phyloP scores from a whole-genome alignment of 2,329 filamentous ascomycete species.

The Fusarium lyarnte region DNA sequence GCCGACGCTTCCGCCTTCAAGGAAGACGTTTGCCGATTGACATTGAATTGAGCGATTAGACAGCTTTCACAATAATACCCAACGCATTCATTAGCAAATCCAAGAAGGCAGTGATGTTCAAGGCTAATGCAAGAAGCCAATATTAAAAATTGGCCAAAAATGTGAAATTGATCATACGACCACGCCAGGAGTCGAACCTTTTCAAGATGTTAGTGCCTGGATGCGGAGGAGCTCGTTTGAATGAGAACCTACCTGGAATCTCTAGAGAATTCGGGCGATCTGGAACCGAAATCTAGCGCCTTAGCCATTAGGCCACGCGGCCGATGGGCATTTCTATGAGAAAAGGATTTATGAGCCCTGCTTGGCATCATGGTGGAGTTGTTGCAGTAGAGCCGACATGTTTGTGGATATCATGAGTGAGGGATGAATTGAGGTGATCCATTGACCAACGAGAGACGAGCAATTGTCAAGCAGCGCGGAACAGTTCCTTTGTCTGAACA shows the following conservation, averaged over 20 bases:
- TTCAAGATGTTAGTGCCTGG: background rate
- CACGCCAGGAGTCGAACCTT: slow-evolving; percentile 42
- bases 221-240: background rate
- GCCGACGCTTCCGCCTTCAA: background rate
- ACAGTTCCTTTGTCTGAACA: background rate
- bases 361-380: slow-evolving; percentile 7
- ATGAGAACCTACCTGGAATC: slow-evolving; percentile 34
- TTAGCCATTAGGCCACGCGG: slow-evolving; percentile 41
- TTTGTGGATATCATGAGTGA: slow-evolving; percentile 6
- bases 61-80: background rate
- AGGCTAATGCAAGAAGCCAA: background rate
- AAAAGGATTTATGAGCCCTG: slow-evolving; percentile 1
- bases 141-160: background rate
- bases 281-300: slow-evolving; percentile 38
- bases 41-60: background rate
- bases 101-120: background rate
- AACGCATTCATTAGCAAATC: background rate
- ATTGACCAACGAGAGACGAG: background rate
- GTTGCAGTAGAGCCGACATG: background rate
- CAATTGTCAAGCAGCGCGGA: slow-evolving; percentile 8
- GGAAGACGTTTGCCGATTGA: background rate
- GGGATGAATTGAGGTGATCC: background rate
- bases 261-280: slow-evolving; percentile 28
- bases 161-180: slow-evolving; percentile 20
- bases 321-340: background rate